Conservation (phyloP, 2,329 filamentous ascomycete genomes). For the Ceratocystis variospora region DNA sequence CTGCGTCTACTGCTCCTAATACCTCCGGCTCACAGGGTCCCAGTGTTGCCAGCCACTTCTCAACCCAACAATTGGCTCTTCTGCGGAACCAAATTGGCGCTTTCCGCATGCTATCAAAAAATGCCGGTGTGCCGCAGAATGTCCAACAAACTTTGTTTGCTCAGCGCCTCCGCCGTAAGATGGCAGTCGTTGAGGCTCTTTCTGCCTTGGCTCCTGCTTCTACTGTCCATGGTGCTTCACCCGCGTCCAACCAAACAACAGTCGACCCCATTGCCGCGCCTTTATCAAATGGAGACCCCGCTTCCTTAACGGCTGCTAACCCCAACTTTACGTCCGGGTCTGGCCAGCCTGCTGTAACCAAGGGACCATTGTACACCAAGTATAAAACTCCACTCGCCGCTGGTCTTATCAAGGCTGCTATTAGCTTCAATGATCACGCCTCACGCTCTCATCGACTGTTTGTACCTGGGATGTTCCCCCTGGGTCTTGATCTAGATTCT, state of each 20-base stretch:
- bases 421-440: conserved; percentile 69
- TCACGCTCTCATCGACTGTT: conserved; percentile 62
- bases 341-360: conserved; percentile 25
- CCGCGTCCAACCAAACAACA: conserved; percentile 24
- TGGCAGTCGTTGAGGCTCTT: conserved; percentile 34
- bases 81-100: conserved; percentile 78
- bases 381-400: conserved; percentile 59
- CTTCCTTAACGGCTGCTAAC: conserved; percentile 21
- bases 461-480: conserved; percentile 77
- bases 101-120: conserved; percentile 82
- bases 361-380: conserved; percentile 49
- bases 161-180: conserved; percentile 48
- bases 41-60: conserved; percentile 46
- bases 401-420: conserved; percentile 39
- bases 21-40: conserved; percentile 20
- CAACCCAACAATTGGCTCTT: conserved; percentile 61
- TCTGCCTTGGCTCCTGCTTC: conserved; percentile 24
- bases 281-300: conserved; percentile 22
- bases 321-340: conserved; percentile 27
- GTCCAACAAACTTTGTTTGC: conserved; percentile 76
- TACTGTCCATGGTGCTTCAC: conserved; percentile 15
- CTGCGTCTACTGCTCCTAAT: conserved; percentile 19
- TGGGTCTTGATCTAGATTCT: conserved; percentile 76
- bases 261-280: conserved; percentile 17
- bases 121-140: conserved; percentile 61